Conservation (phyloP, 1,284 basidiomycete species). For the Calocybe gambosa region DNA sequence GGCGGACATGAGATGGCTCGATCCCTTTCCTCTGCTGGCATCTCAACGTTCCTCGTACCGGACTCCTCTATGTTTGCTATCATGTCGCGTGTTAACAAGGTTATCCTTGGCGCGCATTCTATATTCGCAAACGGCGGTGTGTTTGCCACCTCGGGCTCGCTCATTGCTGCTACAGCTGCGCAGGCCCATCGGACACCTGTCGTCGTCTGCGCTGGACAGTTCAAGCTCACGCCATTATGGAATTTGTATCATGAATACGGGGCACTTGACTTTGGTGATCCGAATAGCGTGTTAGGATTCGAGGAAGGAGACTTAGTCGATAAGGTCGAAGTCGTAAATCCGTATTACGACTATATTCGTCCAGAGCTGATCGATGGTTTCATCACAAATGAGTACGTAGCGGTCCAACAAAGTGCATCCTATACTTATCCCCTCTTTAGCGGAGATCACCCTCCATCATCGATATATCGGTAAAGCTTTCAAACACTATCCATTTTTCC, state of each 20-base stretch:
- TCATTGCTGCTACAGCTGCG: conserved; percentile 86
- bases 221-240: conserved; percentile 94
- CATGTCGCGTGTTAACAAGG: conserved; percentile 96
- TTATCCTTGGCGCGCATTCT: conserved; percentile 88
- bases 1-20: conserved; percentile 84
- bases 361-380: conserved; percentile 92
- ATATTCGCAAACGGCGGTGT: conserved; percentile 96
- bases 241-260: conserved; percentile 86
- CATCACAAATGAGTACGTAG: conserved; percentile 91
- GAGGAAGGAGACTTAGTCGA: conserved; percentile 73
- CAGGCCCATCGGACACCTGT: conserved; percentile 89
- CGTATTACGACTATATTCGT: conserved; percentile 91
- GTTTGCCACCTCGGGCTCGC: conserved; percentile 82
- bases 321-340: conserved; percentile 86
- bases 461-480: conserved; percentile 68
- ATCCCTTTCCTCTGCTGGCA: conserved; percentile 70
- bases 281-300: conserved; percentile 77
- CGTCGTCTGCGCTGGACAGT: conserved; percentile 92
- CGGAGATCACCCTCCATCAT: conserved; percentile 89
- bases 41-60: conserved; percentile 92
- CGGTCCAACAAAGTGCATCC: background rate
- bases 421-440: conserved; percentile 33
- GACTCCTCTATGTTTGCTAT: conserved; percentile 94
- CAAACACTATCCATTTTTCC: background rate
- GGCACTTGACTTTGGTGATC: conserved; percentile 84